A percentile compares a stretch with the other conserved stretches of the same genome.
Conservation (phyloP, 2,329 filamentous ascomycete species). For the Metarhizium guizhouense region DNA sequence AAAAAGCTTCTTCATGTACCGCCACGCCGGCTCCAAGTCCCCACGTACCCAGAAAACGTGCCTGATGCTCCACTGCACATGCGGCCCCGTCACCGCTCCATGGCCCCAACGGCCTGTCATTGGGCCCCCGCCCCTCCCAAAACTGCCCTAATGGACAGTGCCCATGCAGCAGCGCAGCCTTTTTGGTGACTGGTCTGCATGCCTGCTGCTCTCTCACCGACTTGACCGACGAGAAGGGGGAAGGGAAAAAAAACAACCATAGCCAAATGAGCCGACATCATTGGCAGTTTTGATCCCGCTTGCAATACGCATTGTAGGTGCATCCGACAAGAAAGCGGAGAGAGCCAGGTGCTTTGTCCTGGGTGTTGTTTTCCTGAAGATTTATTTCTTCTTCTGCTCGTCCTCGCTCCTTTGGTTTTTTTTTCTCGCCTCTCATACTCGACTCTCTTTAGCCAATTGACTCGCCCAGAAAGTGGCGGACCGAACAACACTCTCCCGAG, state of each 20-base stretch:
- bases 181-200: background rate
- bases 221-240: conserved; percentile 6
- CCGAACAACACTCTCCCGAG: background rate
- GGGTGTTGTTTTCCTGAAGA: conserved; percentile 1
- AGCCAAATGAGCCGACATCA: background rate
- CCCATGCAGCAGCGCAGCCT: background rate
- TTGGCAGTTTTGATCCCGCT: background rate
- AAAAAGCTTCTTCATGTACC: background rate
- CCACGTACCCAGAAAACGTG: conserved; percentile 5
- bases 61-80: conserved; percentile 5
- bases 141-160: background rate
- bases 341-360: background rate
- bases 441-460: background rate
- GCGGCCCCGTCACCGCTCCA: conserved; percentile 12
- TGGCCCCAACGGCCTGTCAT: conserved; percentile 8
- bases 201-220: conserved; percentile 7
- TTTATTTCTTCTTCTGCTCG: background rate
- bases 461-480: background rate
- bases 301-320: background rate
- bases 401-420: background rate
- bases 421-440: background rate
- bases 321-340: background rate
- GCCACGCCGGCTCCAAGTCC: background rate
- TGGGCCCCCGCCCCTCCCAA: conserved; percentile 10
- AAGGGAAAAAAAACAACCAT: background rate